A percentile compares a stretch with the other conserved stretches of the same genome.
phyloP scores from a whole-genome alignment of 305 asterid genomes.

The Andrographis paniculata region DNA sequence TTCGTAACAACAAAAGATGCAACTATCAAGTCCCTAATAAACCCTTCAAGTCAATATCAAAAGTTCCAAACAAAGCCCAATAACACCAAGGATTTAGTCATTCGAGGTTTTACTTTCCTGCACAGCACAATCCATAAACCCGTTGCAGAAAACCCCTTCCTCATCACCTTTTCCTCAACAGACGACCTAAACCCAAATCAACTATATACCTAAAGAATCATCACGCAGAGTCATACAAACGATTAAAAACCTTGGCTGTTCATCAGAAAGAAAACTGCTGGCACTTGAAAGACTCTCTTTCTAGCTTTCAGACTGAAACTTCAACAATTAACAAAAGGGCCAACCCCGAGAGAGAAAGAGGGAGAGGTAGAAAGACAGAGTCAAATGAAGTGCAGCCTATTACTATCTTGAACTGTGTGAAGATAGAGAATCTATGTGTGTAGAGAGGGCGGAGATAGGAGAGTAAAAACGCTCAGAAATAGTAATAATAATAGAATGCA shows the following conservation, averaged over 20 bases:
- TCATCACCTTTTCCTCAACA: constrained; percentile 5
- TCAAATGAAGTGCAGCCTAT: constrained; percentile 19
- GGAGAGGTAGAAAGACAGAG: constrained; percentile 10
- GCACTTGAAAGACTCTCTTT: constrained; percentile 19
- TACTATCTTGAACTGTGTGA: constrained; percentile 29
- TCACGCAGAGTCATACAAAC: constrained; percentile 15
- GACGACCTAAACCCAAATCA: constrained; percentile 28
- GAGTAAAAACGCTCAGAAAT: neutral
- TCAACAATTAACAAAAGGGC: neutral
- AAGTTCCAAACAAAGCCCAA: constrained; percentile 23
- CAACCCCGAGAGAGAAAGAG: neutral
- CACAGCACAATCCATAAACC: constrained; percentile 27
- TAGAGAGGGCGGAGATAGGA: constrained; percentile 10
- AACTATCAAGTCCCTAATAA: constrained; percentile 24
- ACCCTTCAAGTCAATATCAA: constrained; percentile 35
- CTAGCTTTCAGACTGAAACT: neutral
- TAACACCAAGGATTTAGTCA: constrained; percentile 24
- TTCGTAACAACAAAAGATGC: too few species aligned
- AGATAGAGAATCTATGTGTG: constrained; percentile 19
- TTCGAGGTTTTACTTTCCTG: constrained; percentile 14
- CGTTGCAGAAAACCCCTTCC: constrained; percentile 15
- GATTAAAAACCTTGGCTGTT: neutral
- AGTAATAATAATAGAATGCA: constrained; percentile 3
- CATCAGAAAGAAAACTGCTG: constrained; percentile 1
- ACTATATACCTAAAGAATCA: constrained; percentile 1